Conservation (phyloP, 495 filamentous ascomycete genomes). For the Aspergillus asperescens region DNA sequence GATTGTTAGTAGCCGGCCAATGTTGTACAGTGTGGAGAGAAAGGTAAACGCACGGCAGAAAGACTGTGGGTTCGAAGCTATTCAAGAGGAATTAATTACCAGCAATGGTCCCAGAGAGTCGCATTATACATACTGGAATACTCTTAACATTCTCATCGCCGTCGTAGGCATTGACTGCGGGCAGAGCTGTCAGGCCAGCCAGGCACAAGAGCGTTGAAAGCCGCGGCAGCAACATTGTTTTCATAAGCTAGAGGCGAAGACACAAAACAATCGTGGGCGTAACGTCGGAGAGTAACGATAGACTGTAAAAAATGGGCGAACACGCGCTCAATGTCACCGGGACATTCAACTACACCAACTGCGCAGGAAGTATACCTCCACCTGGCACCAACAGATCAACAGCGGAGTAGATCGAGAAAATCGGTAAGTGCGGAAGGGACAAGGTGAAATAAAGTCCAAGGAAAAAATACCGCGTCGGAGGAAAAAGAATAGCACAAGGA, state of each 20-base stretch:
- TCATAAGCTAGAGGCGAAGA: conserved; percentile 1
- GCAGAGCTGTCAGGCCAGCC: conserved; percentile 31
- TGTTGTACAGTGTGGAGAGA: neutral
- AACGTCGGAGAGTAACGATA: conserved; percentile 13
- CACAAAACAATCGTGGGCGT: conserved; percentile 15
- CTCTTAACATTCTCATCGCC: conserved; percentile 47
- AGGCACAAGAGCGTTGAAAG: conserved; percentile 39
- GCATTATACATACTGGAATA: conserved; percentile 46
- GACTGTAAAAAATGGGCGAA: conserved; percentile 13
- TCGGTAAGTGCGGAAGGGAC: conserved; percentile 3
- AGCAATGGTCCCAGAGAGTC: neutral
- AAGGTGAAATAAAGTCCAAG: conserved; percentile 6
- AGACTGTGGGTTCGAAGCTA: conserved; percentile 77
- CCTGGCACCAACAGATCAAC: neutral
- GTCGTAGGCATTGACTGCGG: conserved; percentile 31
- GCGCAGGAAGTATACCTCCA: conserved; percentile 14
- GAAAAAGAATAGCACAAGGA: conserved; percentile 12
- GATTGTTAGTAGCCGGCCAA: conserved; percentile 20
- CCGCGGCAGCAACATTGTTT: conserved; percentile 35
- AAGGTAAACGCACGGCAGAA: conserved; percentile 37
- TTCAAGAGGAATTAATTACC: conserved; percentile 14
- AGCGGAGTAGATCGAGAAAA: conserved; percentile 11
- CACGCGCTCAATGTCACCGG: conserved; percentile 24
- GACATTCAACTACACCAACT: conserved; percentile 18
- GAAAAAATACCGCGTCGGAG: conserved; percentile 3